Percentiles rank a stretch among this genome's conserved stretches.
phyloP scores from a whole-genome alignment of 176 grass and related monocot species.

The Melocanna baccifera region DNA sequence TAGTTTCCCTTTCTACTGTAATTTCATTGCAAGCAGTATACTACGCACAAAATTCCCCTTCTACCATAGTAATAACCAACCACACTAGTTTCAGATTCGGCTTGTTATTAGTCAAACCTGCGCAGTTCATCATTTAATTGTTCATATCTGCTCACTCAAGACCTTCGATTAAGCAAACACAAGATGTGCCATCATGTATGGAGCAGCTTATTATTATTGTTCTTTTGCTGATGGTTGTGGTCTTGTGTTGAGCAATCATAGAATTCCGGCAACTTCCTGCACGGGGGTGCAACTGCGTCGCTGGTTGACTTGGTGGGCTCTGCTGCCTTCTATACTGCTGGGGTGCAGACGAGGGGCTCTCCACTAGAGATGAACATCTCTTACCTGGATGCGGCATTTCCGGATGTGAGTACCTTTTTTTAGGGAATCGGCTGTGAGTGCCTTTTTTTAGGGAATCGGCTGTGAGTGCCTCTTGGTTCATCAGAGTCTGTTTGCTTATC shows the following conservation, averaged over 20 bases:
- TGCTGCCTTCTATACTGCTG: constrained; percentile 68
- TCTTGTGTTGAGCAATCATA: constrained; percentile 3
- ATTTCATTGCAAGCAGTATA: no score
- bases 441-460: neutral
- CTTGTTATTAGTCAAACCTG: neutral
- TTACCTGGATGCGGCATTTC: constrained; percentile 80
- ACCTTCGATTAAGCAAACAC: neutral
- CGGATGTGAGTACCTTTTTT: constrained; percentile 42
- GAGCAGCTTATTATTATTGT: neutral
- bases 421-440: neutral
- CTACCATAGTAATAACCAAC: neutral
- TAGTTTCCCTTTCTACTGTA: no score
- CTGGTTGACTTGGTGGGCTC: constrained; percentile 75
- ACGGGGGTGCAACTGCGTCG: constrained; percentile 83
- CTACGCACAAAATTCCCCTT: neutral
- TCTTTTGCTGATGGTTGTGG: neutral
- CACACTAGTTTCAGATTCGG: neutral
- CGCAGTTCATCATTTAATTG: neutral
- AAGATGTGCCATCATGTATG: neutral
- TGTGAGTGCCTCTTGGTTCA: neutral
- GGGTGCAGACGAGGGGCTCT: constrained; percentile 52
- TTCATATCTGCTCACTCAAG: neutral
- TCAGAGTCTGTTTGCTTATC: neutral
- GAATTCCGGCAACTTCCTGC: constrained; percentile 84
- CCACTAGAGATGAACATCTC: constrained; percentile 86